Evolutionary conservation across 1,139 yeast species (phyloP), one percentile per base, ranked within the genome.

Genomic region (Protomyces gravidus): DNA sequence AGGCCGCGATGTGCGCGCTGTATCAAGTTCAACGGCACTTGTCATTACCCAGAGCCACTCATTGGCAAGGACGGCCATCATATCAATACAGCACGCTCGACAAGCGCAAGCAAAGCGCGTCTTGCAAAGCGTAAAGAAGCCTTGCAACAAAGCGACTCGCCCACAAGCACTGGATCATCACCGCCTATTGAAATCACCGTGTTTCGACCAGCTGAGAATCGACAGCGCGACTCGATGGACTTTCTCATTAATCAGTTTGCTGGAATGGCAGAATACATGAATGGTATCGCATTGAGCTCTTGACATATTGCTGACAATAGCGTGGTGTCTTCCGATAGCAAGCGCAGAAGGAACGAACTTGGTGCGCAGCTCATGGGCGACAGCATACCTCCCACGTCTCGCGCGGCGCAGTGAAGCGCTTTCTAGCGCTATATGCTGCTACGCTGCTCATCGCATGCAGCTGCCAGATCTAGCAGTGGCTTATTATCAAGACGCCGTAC

Each of bases 321-420:
- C 42, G 13, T 36, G 42, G 42, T 36, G 42, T 36, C 15, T 36
- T 15, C 42, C 42, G 2, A 36, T 36, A 4, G 42, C 19, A 19
- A 17, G 19, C 19, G 42, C 19, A 36, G 13, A 36, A 36, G 42
- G 23, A 1, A 36, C 19, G 21, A 36, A 23, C 21, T 9, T 36
- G 11, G 23, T 36, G 21, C 42, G 42, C 42, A 36, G 21, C 42
- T 36, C 42, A n/a, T 36, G 42, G 42, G 42, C 42, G 11, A 36
- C 42, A n/a, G 17, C 42, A 6, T 36, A 36, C 13, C 42, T 36
- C 0, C 42, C 42, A 9, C 42, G 42, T 17, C 42, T 36, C 9
- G 42, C 42, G 2, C 42, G 17, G 17, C 21, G 42, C 21, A 36
- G 42, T 23, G 42, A 36, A 17, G 42, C 42, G 21, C 42, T 36